Base-by-base conservation (phyloP, 805 yeast species). In the Cyberlindnera nakhonratchasimensis region DNA sequence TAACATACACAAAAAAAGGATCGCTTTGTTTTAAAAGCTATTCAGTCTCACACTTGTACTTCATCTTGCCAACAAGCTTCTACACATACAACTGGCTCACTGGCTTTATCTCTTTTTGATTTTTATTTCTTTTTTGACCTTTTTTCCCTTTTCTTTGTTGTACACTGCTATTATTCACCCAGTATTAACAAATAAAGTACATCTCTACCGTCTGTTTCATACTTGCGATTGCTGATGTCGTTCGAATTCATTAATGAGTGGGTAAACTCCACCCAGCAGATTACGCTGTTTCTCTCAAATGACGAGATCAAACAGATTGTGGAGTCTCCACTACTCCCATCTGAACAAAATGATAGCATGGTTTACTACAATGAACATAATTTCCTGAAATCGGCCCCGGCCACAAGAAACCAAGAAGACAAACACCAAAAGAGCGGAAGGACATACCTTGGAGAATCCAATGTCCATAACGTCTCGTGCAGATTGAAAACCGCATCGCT, bases 391-490 rank as follows among this genome's bases (percentile, higher is more conserved):
- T 36, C 39, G 6, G 33, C 33, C 8, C 39, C 40, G 16, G 3
- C 20, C 10, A 12, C 37, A 13, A 34, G 22, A 17, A 10, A 23
- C 17, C 19, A 14, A 13, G 28, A 29, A 6, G 29, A 29, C 6
- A 22, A 29, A 12, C 24, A 37, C 24, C 32, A 22, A 25, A 31
- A 17, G 28, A 29, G 29, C 7, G 38, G 38, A 12, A 40, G 23
- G 19, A 24, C 21, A 6, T 40, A 34, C 16, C 43, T 40, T 34
- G 43, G 39, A 20, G 43, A 35, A 10, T 41, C 40, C 5, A 23
- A 17, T 4, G 28, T 20, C 6, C 39, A 40, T 9, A 41, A 41
- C 18, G 25, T 41, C 17, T 9, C 32, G 5, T 8, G 6, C 6
- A 26, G 28, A 7, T 16, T 21, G 12, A 36, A 33, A 13, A 6